A percentile compares a stretch with the other conserved stretches of the same genome.
phyloP scores from a whole-genome alignment of 768 basidiomycete genomes.

The Rhodotorula graminis region DNA sequence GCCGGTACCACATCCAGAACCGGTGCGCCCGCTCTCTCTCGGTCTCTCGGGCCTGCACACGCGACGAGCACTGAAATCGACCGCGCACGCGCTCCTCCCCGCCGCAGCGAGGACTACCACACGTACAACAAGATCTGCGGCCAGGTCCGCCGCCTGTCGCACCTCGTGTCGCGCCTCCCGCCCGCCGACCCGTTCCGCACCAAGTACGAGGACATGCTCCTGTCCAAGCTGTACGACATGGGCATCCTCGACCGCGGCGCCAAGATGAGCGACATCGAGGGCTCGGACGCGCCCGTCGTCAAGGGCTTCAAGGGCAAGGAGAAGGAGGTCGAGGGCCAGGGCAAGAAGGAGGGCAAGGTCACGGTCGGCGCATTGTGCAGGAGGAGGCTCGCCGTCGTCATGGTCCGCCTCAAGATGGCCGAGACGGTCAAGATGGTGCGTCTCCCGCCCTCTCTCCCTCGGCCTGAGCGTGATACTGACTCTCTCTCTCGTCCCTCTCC shows the following conservation, averaged over 20 bases:
- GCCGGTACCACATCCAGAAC: conserved; percentile 90
- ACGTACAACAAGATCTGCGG: conserved; percentile 92
- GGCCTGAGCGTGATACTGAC: too few relatives aligned
- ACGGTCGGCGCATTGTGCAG: conserved; percentile 93
- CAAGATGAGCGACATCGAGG: conserved; percentile 76
- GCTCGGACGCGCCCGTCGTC: conserved; percentile 30
- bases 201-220: conserved; percentile 75
- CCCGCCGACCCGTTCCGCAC: conserved; percentile 80
- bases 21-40: conserved; percentile 70
- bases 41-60: too few relatives aligned
- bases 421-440: conserved; percentile 88
- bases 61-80: background rate
- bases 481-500: background rate
- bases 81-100: background rate
- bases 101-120: conserved; percentile 47
- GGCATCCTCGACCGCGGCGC: conserved; percentile 80
- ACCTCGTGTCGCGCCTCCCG: conserved; percentile 79
- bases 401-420: conserved; percentile 81
- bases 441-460: conserved; percentile 36
- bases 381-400: conserved; percentile 81
- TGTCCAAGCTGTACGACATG: conserved; percentile 95
- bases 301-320: conserved; percentile 40
- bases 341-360: conserved; percentile 67
- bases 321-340: conserved; percentile 34
- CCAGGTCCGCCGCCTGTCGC: conserved; percentile 73